phyloP scores from a whole-genome alignment of 2,329 filamentous ascomycete genomes.

The Raffaelea deltoideospora region DNA sequence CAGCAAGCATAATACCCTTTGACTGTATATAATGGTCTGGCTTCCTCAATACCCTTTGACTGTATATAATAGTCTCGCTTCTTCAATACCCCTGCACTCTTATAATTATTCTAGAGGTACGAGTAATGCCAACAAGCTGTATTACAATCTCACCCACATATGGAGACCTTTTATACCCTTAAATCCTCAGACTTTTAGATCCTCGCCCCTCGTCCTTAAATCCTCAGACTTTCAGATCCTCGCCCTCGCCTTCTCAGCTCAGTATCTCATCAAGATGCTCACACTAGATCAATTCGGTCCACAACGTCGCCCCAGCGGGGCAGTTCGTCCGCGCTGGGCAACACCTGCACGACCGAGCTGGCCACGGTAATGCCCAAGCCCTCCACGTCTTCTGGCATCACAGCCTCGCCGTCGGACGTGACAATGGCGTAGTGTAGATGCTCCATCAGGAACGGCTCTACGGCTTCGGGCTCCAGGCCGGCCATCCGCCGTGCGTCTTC shows the following conservation, averaged over 20 bases:
- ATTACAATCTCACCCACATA: too few relatives aligned
- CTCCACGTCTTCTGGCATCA: slow-evolving; percentile 14
- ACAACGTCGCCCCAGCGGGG: slow-evolving; percentile 19
- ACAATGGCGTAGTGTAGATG: slow-evolving; percentile 20
- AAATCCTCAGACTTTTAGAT: background rate
- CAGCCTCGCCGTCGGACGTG: slow-evolving; percentile 13
- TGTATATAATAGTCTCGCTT: too few relatives aligned
- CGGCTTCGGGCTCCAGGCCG: slow-evolving; percentile 20
- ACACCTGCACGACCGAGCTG: slow-evolving; percentile 21
- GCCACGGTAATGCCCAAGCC: slow-evolving; percentile 21
- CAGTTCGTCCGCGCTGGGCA: slow-evolving; percentile 18
- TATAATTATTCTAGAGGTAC: too few relatives aligned
- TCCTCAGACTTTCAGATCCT: background rate
- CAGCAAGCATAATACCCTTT: too few relatives aligned
- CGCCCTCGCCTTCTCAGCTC: too few relatives aligned
- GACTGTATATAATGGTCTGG: too few relatives aligned
- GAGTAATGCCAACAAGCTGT: too few relatives aligned
- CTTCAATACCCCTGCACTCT: too few relatives aligned
- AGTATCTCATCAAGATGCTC: too few relatives aligned
- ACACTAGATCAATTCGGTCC: slow-evolving; percentile 11
- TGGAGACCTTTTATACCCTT: background rate
- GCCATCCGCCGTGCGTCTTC: too few relatives aligned
- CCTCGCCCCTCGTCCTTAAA: background rate
- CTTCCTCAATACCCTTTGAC: too few relatives aligned
- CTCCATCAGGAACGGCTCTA: slow-evolving; percentile 25